These are phyloP conservation scores for Suaeda aralocaspica DNA, from an alignment of 148 eudicot genomes.

Conservation along the genomic window DNA sequence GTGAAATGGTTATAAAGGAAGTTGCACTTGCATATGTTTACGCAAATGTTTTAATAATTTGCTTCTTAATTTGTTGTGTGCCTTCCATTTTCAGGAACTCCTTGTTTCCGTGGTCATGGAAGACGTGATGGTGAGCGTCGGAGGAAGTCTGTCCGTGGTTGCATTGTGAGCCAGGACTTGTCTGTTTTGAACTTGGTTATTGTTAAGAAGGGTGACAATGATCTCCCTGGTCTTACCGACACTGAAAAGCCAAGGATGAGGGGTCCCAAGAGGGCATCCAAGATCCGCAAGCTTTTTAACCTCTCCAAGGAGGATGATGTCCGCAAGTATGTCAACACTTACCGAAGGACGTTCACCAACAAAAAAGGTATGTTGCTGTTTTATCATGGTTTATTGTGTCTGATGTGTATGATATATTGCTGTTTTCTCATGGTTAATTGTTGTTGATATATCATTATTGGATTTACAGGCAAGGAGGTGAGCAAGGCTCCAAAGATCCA, in stretches of 20 bases:
- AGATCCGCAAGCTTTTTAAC: constrained; percentile 87
- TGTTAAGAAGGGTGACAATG: constrained; percentile 87
- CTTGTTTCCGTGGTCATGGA: constrained; percentile 81
- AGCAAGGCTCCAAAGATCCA: constrained; percentile 92
- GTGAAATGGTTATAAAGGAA: too few relatives aligned
- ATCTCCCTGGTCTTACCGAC: constrained; percentile 80
- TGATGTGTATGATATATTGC: not conserved
- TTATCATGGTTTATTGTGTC: not conserved
- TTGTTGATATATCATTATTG: not conserved
- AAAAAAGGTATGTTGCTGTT: constrained; percentile 44
- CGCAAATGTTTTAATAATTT: not conserved
- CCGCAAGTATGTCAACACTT: constrained; percentile 86
- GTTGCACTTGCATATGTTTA: too few relatives aligned
- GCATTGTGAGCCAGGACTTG: constrained; percentile 80
- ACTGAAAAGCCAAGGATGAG: constrained; percentile 92
- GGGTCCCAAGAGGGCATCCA: constrained; percentile 92
- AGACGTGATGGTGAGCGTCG: constrained; percentile 82
- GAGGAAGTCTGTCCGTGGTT: constrained; percentile 83
- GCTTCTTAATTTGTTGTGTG: not conserved
- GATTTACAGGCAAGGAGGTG: constrained; percentile 50
- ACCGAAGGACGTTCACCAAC: constrained; percentile 69
- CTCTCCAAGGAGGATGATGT: constrained; percentile 85
- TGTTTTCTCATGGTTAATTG: too few relatives aligned
- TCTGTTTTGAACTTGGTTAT: constrained; percentile 84
- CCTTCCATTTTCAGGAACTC: constrained; percentile 42